phyloP scores from a whole-genome alignment of 2,329 filamentous ascomycete species.

The Aspergillus quadrilineatus region DNA sequence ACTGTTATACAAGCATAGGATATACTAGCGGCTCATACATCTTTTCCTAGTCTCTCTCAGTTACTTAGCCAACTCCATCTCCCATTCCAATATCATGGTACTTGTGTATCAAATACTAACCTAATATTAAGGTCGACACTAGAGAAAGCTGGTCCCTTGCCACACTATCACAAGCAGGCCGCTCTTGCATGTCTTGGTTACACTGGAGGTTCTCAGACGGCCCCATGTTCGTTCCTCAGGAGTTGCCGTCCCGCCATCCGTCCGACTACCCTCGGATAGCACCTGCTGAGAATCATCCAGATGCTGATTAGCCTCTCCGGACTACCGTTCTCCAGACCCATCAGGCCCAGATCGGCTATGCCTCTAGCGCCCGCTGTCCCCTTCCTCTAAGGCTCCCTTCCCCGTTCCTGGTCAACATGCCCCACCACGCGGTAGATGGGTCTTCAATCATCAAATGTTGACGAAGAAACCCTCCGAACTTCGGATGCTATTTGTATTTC shows the following conservation, averaged over 20 bases:
- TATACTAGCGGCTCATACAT: too few relatives aligned
- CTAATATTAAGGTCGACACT: too few relatives aligned
- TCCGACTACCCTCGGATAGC: constrained; percentile 13
- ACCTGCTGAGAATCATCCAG: constrained; percentile 9
- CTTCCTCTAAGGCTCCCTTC: not conserved
- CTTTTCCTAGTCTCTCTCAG: too few relatives aligned
- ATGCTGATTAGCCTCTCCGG: constrained; percentile 10
- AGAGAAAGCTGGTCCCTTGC: too few relatives aligned
- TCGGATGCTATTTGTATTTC: constrained; percentile 2
- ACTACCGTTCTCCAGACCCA: constrained; percentile 13
- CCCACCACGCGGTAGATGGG: not conserved
- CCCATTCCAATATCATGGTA: too few relatives aligned
- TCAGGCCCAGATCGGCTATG: constrained; percentile 15
- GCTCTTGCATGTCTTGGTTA: not conserved
- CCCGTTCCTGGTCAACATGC: constrained; percentile 4
- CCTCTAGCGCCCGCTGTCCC: constrained; percentile 13
- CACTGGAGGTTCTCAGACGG: too few relatives aligned
- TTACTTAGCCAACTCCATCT: too few relatives aligned
- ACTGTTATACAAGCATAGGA: too few relatives aligned
- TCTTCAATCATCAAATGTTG: not conserved
- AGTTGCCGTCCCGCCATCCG: constrained; percentile 10
- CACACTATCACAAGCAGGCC: too few relatives aligned
- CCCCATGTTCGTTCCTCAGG: not conserved
- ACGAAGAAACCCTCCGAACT: constrained; percentile 9
- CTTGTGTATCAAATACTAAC: too few relatives aligned